A percentile compares a stretch with the other conserved stretches of the same genome.
These are phyloP conservation scores for Eutypella sp. DNA, from an alignment of 2,329 filamentous ascomycete species.

Conservation along the genomic window DNA sequence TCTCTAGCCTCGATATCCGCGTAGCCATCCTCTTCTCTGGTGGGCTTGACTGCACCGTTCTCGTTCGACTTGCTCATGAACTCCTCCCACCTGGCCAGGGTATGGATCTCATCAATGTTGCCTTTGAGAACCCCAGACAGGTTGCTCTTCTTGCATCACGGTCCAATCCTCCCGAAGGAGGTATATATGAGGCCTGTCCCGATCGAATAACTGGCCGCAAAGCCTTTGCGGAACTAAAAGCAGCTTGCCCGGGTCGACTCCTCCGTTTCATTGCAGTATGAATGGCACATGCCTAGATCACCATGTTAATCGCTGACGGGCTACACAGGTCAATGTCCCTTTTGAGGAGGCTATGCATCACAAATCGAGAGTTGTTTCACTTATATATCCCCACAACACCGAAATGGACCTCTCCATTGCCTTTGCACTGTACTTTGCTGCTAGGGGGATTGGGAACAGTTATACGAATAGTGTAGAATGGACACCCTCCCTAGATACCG, in stretches of 20 bases:
- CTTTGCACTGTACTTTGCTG: conserved; percentile 89
- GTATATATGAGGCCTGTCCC: conserved; percentile 76
- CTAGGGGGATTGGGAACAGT: conserved; percentile 61
- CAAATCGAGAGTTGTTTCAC: conserved; percentile 60
- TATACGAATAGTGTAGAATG: conserved; percentile 26
- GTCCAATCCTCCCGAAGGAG: conserved; percentile 16
- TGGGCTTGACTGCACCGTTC: conserved; percentile 84
- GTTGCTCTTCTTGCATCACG: conserved; percentile 48
- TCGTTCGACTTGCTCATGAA: conserved; percentile 77
- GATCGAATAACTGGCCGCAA: conserved; percentile 83
- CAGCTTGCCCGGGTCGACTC: conserved; percentile 60
- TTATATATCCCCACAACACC: conserved; percentile 92
- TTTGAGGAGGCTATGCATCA: conserved; percentile 70
- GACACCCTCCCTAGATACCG: conserved; percentile 12
- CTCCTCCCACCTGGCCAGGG: conserved; percentile 62
- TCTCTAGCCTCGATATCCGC: conserved; percentile 37
- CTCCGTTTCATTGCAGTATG: conserved; percentile 80
- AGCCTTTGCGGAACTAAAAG: conserved; percentile 69
- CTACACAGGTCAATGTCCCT: conserved; percentile 66
- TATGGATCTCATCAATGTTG: conserved; percentile 90
- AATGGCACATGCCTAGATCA: conserved; percentile 3
- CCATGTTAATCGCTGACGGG: conserved; percentile 1
- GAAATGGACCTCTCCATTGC: conserved; percentile 99
- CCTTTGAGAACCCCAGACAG: conserved; percentile 87
- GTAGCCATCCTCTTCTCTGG: conserved; percentile 89